Percentiles rank a stretch among this genome's conserved stretches.
Conservation (phyloP, 2,329 filamentous ascomycete species). For the Trichoderma endophyticum region DNA sequence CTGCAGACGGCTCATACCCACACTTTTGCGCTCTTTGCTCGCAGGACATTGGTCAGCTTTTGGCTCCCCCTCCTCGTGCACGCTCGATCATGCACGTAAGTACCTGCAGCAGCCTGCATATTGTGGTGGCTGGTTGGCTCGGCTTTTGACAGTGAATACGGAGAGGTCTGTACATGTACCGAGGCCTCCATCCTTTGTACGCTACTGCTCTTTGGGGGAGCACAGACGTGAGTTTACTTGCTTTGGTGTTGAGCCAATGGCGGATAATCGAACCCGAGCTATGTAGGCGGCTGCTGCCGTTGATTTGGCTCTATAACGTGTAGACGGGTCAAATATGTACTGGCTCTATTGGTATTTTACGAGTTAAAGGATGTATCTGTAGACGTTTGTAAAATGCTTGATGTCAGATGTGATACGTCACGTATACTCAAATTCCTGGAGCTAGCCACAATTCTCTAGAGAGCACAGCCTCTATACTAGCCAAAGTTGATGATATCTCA, state of each 20-base stretch:
- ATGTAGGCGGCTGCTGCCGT: neutral
- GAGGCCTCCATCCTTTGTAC: neutral
- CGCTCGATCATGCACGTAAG: constrained; percentile 16
- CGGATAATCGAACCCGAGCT: neutral
- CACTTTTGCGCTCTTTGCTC: neutral
- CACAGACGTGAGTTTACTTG: neutral
- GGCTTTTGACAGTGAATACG: neutral
- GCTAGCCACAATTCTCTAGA: neutral
- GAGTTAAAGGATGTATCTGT: neutral
- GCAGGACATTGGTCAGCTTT: constrained; percentile 2
- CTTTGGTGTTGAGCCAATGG: neutral
- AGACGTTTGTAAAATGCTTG: neutral
- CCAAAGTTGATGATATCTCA: neutral
- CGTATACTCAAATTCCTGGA: neutral
- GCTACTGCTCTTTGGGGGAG: neutral
- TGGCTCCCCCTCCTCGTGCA: neutral
- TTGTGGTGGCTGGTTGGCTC: constrained; percentile 3
- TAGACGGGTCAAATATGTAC: neutral
- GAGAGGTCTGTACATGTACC: neutral
- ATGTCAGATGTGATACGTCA: neutral
- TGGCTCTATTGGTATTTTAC: neutral
- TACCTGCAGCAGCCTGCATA: constrained; percentile 17
- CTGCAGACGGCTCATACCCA: constrained; percentile 7
- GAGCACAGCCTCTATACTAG: neutral
- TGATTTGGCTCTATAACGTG: neutral